phyloP scores from a whole-genome alignment of 192 early-diverging fungal species.

The Backusella macrospora region DNA sequence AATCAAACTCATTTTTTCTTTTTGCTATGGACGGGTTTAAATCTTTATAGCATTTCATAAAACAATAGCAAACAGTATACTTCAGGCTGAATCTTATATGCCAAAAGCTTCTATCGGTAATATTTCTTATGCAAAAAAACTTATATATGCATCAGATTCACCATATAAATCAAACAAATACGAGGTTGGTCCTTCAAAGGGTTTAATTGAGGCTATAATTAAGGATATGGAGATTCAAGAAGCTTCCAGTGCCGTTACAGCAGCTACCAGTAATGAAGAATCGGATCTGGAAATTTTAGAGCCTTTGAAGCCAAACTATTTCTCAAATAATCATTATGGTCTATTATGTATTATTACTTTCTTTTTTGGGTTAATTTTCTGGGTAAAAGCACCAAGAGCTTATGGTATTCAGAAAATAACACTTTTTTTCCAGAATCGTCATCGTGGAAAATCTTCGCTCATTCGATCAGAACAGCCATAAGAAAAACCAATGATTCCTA shows the following conservation, averaged over 20 bases:
- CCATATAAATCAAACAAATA: conserved; percentile 11
- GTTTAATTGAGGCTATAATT: neutral
- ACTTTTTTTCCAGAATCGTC: neutral
- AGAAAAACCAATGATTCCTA: neutral
- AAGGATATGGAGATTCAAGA: neutral
- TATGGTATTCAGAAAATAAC: neutral
- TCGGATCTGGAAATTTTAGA: neutral
- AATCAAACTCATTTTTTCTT: neutral
- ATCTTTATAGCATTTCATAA: conserved; percentile 4
- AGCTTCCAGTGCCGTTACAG: neutral
- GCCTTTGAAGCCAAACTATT: neutral
- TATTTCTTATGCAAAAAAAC: neutral
- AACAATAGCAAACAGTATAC: conserved; percentile 21
- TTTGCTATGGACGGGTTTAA: neutral
- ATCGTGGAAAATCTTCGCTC: neutral
- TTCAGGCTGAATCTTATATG: conserved; percentile 5
- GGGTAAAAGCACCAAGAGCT: neutral
- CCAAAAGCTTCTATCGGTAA: neutral
- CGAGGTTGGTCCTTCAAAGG: neutral
- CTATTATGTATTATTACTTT: neutral
- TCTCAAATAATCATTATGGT: conserved; percentile 6
- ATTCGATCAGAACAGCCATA: conserved; percentile 6
- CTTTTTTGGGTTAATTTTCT: neutral
- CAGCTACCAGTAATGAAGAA: conserved; percentile 1
- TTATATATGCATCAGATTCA: neutral